Evolutionary conservation across 257 asterid genomes (phyloP), one percentile per base, ranked within the genome.

Genomic region (Solanum lycopersicoides): DNA sequence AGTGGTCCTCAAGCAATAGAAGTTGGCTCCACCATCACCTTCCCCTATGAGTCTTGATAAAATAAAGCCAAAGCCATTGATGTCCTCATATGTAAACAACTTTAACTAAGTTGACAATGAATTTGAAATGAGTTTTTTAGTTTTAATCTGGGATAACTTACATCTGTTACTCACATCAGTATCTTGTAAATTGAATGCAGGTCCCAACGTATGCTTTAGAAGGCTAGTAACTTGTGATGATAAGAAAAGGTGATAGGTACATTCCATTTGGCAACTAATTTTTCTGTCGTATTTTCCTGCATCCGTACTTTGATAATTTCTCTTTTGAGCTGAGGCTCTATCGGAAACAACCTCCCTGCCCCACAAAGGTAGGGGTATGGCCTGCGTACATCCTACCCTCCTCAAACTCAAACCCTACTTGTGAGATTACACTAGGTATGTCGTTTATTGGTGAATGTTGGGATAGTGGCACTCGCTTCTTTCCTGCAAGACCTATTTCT

Each of bases 161-260:
- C 25, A 87, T 83, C 79, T 83, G 65, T 71, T 56, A 39, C 79
- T 41, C 7, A 79, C 85, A 73, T 56, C 45, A 11, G 25, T 39
- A 21, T 86, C 39, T 87, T 88, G 18, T 88, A 87, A 89, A 59
- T 87, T 86, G 82, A 86, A 86, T 92, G 89, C 90, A 96, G 98
- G 95, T 92, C 88, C 98, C 94, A 12, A 88, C 96, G 28, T 93
- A 91, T 90, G 96, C 98, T 60, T 85, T 95, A 85, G 98, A 94
- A 90, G 97, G 97, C 92, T 96, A 45, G 28, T 28, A 82, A 25
- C 21, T 71, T 65, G 73, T 47, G 85, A 83, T 86, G 91, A 89
- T 87, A 86, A 23, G 84, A 79, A 16, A 77, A 77, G 39, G 39
- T 42, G 42, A 79, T 82, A 50, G 45, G 45, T 82, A 82, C 53